Base-by-base conservation (phyloP, 176 grass and related monocot genomes). In the Triticum timopheevii region DNA sequence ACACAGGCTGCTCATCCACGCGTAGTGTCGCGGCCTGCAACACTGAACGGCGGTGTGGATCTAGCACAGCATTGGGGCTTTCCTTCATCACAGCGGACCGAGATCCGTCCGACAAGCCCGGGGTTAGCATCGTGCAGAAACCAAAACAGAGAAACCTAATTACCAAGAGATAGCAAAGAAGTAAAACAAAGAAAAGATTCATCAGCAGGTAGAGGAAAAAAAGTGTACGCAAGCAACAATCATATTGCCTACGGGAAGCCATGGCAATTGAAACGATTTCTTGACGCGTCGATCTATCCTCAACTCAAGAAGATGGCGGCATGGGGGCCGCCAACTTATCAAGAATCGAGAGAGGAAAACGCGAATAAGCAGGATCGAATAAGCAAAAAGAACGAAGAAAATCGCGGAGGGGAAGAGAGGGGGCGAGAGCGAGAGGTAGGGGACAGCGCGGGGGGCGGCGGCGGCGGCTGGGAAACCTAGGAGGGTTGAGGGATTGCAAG, bases 211-310 rank as follows among this genome's bases (percentile, higher is more conserved):
- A 42, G 38, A 42, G 39, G n/a, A n/a, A 3, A 0, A 0, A 42
- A 45, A 17, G 23, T 90, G 84, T 93, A 70, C 86, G 78, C 91
- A 87, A 93, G 87, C 83, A 95, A 93, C 94, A 93, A 91, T 86
- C 91, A 75, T 74, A 83, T 69, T 85, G 83, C 89, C 93, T 89
- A 95, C 83, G 38, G 25, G 64, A 78, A 34, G 81, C 0, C 86
- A 89, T 89, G 80, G 91, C 88, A 93, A 84, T 61, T 73, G 93
- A 91, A 95, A 95, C 90, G 93, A 95, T 95, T 93, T 95, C 93
- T 93, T 84, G 90, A 93, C 74, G 84, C 70, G 39, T 95, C 40
- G 67, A 88, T 95, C 62, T 92, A 71, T 86, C 86, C 86, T 79
- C 88, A 79, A 8, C 19, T 22, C 1, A 23, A 2, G 2, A 66